Percentiles rank a stretch among this genome's conserved stretches.
phyloP scores from a whole-genome alignment of 2,329 filamentous ascomycete genomes.

The Aspergillus aculeatus region DNA sequence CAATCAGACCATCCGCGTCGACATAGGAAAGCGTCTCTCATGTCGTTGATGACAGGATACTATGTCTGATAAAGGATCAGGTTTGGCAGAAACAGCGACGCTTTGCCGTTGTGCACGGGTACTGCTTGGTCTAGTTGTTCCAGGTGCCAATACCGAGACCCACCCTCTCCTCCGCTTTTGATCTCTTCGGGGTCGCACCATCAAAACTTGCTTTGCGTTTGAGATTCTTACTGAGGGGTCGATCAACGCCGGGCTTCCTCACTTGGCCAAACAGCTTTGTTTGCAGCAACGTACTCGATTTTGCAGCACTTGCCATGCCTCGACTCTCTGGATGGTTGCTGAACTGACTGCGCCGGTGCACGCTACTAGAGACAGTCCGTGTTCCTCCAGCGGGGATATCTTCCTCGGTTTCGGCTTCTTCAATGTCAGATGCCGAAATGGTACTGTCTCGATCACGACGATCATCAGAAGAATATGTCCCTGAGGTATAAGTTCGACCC shows the following conservation, averaged over 20 bases:
- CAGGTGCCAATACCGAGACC: slow-evolving; percentile 57
- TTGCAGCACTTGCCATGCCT: slow-evolving; percentile 39
- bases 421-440: slow-evolving; percentile 66
- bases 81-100: background rate
- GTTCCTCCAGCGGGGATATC: slow-evolving; percentile 72
- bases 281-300: slow-evolving; percentile 54
- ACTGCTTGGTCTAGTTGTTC: slow-evolving; percentile 19
- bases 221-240: slow-evolving; percentile 21
- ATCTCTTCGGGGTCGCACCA: slow-evolving; percentile 49
- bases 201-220: slow-evolving; percentile 45
- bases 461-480: slow-evolving; percentile 51
- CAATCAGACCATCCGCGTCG: background rate
- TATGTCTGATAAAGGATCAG: background rate
- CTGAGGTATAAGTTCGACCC: slow-evolving; percentile 59
- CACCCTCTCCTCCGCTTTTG: slow-evolving; percentile 50
- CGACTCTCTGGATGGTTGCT: slow-evolving; percentile 37
- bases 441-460: slow-evolving; percentile 76
- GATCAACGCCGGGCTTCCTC: slow-evolving; percentile 53
- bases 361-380: slow-evolving; percentile 71
- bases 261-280: slow-evolving; percentile 63
- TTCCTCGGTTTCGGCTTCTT: slow-evolving; percentile 58
- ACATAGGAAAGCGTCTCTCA: background rate
- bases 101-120: slow-evolving; percentile 26
- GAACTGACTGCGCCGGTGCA: slow-evolving; percentile 62
- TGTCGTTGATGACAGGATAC: background rate